Percentiles rank a stretch among this genome's conserved stretches.
These are phyloP conservation scores for Populus nigra DNA, from an alignment of 345 rosid species.

Conservation along the genomic window DNA sequence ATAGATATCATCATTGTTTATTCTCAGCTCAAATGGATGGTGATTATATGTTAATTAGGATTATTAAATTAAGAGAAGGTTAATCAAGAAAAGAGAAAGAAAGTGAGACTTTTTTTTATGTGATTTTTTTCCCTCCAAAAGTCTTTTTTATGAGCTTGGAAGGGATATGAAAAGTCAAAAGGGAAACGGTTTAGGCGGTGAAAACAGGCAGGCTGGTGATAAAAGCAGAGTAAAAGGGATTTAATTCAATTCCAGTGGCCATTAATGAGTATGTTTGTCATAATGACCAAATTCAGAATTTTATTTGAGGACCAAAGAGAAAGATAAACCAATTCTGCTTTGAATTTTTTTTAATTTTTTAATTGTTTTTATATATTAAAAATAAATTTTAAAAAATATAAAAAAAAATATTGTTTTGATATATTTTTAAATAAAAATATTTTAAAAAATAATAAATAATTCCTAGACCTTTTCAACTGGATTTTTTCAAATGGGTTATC, in stretches of 20 bases:
- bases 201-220: not conserved
- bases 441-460: no score
- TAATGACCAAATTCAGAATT: not conserved
- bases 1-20: not conserved
- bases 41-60: not conserved
- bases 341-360: no score
- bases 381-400: no score
- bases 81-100: not conserved
- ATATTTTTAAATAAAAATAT: no score
- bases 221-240: not conserved
- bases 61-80: not conserved
- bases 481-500: no score
- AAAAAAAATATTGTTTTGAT: no score
- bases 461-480: no score
- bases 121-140: slow-evolving; percentile 35
- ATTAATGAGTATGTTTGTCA: not conserved
- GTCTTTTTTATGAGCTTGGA: slow-evolving; percentile 10
- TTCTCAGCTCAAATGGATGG: not conserved
- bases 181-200: slow-evolving; percentile 14
- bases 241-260: not conserved
- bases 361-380: no score
- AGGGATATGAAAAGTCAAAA: slow-evolving; percentile 18
- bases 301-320: not conserved
- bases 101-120: not conserved
- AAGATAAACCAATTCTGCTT: not conserved